phyloP scores from a whole-genome alignment of 805 yeast genomes.

The Saccharomycopsis lassenensis region DNA sequence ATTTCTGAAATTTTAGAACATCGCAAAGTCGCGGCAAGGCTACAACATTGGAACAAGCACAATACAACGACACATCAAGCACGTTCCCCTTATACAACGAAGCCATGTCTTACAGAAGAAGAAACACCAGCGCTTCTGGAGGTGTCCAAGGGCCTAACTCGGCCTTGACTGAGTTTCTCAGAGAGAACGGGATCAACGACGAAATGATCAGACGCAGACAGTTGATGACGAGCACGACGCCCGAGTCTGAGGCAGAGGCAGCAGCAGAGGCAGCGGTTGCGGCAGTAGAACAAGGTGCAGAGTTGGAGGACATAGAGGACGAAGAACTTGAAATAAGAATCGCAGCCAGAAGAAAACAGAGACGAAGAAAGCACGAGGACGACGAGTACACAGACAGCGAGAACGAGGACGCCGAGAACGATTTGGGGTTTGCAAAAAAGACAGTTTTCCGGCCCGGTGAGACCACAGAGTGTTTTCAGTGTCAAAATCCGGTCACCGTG shows the following conservation, averaged over 20 bases:
- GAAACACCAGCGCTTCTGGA: conserved; percentile 4
- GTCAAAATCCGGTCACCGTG: conserved; percentile 20
- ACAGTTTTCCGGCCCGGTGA: conserved; percentile 49
- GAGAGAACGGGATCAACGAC: conserved; percentile 84
- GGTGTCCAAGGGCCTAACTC: conserved; percentile 53
- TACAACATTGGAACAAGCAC: no score
- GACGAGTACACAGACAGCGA: conserved; percentile 26
- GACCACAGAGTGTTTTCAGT: conserved; percentile 58
- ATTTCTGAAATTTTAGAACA: no score
- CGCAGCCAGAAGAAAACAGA: conserved; percentile 33
- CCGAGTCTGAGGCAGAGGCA: conserved; percentile 24
- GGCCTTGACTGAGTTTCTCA: conserved; percentile 79
- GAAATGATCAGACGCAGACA: conserved; percentile 53
- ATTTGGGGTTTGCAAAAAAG: conserved; percentile 46
- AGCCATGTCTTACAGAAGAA: conserved; percentile 20
- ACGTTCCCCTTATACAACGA: conserved; percentile 22
- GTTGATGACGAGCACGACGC: conserved; percentile 27
- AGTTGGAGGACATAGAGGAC: conserved; percentile 11
- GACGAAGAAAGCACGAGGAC: conserved; percentile 26
- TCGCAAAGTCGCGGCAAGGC: no score
- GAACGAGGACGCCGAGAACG: conserved; percentile 28
- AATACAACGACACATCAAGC: conserved; percentile 20
- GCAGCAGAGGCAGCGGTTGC: conserved; percentile 19
- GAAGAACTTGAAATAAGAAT: conserved; percentile 26
- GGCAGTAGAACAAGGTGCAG: conserved; percentile 17